Evolutionary conservation across 1,284 basidiomycete species (phyloP), one percentile per base, ranked within the genome.

Genomic region (Ustilago sp.): DNA sequence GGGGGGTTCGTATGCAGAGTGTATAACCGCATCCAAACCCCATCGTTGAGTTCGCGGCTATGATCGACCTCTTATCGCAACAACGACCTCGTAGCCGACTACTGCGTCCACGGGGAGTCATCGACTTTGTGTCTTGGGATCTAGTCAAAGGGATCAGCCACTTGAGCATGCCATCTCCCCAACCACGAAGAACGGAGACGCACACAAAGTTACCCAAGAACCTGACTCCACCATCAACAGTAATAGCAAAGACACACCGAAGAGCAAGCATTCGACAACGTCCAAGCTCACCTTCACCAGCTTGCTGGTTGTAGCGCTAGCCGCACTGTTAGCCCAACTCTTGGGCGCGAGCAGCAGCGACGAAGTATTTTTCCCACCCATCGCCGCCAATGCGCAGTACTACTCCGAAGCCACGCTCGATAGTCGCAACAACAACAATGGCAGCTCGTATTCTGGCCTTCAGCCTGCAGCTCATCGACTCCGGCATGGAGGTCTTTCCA

Each of bases 401-500:
- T 51, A 51, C 50, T n/a, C 31, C 28, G 50, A 23, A 32, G 3
- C 43, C 7, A 45, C 32, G 48, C 50, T 34, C 50, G 11, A 45
- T 19, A 31, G 51, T 28, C 36, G 53, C 23, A 23, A 23, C 23
- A 23, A 23, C 53, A 45, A 45, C 43, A n/a, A 17, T 45, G 43
- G 43, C n/a, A 45, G 43, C n/a, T 45, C 38, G 13, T 71, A 61
- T 28, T 70, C 70, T 12, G 71, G 73, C 55, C 32, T 76, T 36
- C 74, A 7, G 38, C 55, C 31, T 68, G 58, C 1, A 76, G 70
- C 53, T 65, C 54, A 6, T 52, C 50, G 43, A 76, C 64, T 31
- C 48, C 32, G 4, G 74, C 74, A n/a, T 76, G 59, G 50, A 76
- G 67, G 74, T 1, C 62, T 76, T 0, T n/a, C 23, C 4, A 41